Evolutionary conservation across 129 eudicot genomes (phyloP), one percentile per base, ranked within the genome.

Genomic region (Flaveria robusta): DNA sequence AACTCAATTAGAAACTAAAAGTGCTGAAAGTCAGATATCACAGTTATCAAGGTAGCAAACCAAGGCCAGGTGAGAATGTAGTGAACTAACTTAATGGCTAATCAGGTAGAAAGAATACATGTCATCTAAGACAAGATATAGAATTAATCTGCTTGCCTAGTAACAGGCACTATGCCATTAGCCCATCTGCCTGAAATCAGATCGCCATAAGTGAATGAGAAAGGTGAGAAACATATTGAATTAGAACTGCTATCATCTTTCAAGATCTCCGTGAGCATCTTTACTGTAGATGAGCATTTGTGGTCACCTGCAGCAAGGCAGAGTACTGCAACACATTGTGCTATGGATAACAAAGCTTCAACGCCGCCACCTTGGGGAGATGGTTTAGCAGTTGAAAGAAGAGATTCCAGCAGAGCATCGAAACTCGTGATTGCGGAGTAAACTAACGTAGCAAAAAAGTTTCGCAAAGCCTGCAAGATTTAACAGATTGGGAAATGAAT

Each of bases 261-360:
- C 70, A 95, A 82, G 72, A 91, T 87, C 31, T 87, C 95, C n/a
- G 91, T 95, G 52, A 95, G 96, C 99, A 95, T 95, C 14, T 83
- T 79, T 51, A 95, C 99, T 12, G 99, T 95, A 19, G 95, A 86
- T 9, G 92, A 91, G 68, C 99, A 95, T 81, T 91, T 87, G 46
- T 81, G 74, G 65, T 91, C 92, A 9, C 99, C 99, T 9, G 99
- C 96, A 82, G 99, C 97, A 76, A 95, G 99, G 76, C 99, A 95
- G 39, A 95, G 96, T 50, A 95, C 99, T 74, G 99, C 99, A 77
- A 95, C 96, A 75, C 99, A 95, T 68, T 89, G 99, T 23, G 97
- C 99, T 37, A 89, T 91, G 52, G 99, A 95, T 79, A 86, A 87
- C 82, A 95, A 75, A 60, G 99, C 97, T 87, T 91, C 96, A 79